Percentiles rank a stretch among this genome's conserved stretches.
These are phyloP conservation scores for Fusarium cicatricum DNA, from an alignment of 2,329 filamentous ascomycete genomes.

Conservation along the genomic window DNA sequence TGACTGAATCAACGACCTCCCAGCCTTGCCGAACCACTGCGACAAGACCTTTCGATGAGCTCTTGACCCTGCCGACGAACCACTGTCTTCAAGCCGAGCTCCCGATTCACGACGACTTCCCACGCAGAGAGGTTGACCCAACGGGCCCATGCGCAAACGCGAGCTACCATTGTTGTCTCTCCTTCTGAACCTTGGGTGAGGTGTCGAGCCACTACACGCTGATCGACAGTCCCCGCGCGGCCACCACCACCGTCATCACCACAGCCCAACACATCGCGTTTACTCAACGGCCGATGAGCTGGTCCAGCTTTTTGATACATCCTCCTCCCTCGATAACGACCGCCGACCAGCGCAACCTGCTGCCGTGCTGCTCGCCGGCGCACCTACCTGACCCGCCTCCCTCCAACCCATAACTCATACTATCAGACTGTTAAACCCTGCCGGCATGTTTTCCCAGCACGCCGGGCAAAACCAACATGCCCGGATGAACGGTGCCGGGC, in stretches of 20 bases:
- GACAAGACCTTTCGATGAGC: slow-evolving; percentile 40
- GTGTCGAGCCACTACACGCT: slow-evolving; percentile 34
- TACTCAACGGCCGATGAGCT: slow-evolving; percentile 39
- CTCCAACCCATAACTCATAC: slow-evolving; percentile 20
- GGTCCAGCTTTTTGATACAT: slow-evolving; percentile 27
- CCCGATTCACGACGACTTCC: slow-evolving; percentile 23
- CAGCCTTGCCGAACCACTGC: slow-evolving; percentile 22
- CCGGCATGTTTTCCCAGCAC: slow-evolving; percentile 77
- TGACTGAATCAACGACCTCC: slow-evolving; percentile 8
- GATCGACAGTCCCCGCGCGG: slow-evolving; percentile 23
- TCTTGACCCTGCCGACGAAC: slow-evolving; percentile 40
- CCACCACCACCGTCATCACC: slow-evolving; percentile 14
- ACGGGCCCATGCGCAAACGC: slow-evolving; percentile 52
- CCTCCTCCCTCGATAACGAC: slow-evolving; percentile 19
- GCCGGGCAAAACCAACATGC: slow-evolving; percentile 73
- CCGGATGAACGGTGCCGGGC: slow-evolving; percentile 70
- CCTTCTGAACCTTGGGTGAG: slow-evolving; percentile 45
- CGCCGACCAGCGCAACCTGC: slow-evolving; percentile 33
- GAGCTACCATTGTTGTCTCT: slow-evolving; percentile 46
- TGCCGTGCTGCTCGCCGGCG: slow-evolving; percentile 44
- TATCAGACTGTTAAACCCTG: slow-evolving; percentile 29
- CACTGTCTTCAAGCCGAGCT: slow-evolving; percentile 19
- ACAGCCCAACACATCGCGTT: slow-evolving; percentile 10
- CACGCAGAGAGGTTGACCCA: slow-evolving; percentile 33
- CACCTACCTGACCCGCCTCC: slow-evolving; percentile 32